Conservation (phyloP, 2,329 filamentous ascomycete species). For the Venturiaceae sp. region DNA sequence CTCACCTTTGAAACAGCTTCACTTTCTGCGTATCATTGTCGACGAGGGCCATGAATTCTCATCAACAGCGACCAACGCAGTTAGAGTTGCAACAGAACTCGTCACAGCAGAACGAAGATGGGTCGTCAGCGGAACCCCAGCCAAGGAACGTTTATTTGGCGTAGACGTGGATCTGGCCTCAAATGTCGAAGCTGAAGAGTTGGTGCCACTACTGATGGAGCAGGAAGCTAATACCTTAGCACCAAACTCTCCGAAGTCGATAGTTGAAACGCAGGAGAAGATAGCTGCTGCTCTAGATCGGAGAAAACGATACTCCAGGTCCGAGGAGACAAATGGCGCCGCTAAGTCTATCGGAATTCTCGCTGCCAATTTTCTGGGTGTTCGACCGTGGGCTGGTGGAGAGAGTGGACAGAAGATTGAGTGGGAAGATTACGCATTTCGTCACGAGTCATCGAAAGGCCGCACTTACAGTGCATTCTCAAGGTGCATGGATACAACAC, state of each 20-base stretch:
- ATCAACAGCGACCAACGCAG: constrained; percentile 51
- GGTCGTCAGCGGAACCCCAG: constrained; percentile 87
- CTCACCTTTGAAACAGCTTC: constrained; percentile 59
- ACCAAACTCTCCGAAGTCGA: neutral
- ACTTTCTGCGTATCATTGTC: constrained; percentile 82
- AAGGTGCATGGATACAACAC: constrained; percentile 53
- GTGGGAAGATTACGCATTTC: constrained; percentile 63
- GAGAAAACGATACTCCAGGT: constrained; percentile 27
- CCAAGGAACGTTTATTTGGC: constrained; percentile 65
- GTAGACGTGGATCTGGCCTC: constrained; percentile 51
- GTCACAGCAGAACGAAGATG: constrained; percentile 60
- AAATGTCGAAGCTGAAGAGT: constrained; percentile 20
- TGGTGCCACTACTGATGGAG: constrained; percentile 11
- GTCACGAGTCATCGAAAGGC: constrained; percentile 36
- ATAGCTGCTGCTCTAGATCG: constrained; percentile 22
- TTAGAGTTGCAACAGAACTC: constrained; percentile 43
- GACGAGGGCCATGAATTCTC: constrained; percentile 87
- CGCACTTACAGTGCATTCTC: constrained; percentile 46
- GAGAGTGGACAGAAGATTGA: constrained; percentile 50
- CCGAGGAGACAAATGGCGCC: constrained; percentile 30
- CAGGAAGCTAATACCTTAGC: constrained; percentile 13
- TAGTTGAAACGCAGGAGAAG: neutral
- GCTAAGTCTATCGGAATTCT: constrained; percentile 55
- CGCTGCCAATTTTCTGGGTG: constrained; percentile 60
- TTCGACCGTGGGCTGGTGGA: constrained; percentile 68